Evolutionary conservation across 2,329 filamentous ascomycete genomes (phyloP), one percentile per base, ranked within the genome.

Genomic region (Lecanoromycetidae sp.): DNA sequence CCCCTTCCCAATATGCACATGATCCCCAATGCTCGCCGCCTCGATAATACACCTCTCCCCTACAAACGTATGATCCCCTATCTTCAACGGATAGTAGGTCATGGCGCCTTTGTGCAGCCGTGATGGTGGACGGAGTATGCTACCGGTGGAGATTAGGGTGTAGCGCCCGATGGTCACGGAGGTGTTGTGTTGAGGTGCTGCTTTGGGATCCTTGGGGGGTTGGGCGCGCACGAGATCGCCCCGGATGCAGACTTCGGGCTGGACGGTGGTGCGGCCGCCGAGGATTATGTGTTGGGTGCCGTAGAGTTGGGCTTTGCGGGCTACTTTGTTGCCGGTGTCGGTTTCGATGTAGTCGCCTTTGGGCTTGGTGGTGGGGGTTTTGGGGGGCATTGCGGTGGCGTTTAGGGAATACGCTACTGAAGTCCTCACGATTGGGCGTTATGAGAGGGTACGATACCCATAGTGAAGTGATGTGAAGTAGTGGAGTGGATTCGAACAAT

Each of bases 291-390:
- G 94, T 57, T 94, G 87, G 19, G 90, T 95, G 58, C 91, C 91
- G 60, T 94, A 84, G 57, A 98, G 86, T 61, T 83, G 81, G 52
- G 87, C 85, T 57, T 87, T 87, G 56, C 91, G 86, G 32, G 88
- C 90, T 59, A 98, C 91, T 70, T 96, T 96, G 76, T 98, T 98
- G 56, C 91, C 91, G 2, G 88, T 94, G 68, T 96, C 90, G 45
- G 91, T 98, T 68, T 95, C 90, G 53, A 98, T 95, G 63, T 95
- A 96, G 66, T 95, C 88, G 66, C 86, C 86, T 67, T 87, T 94
- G 8, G 77, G 74, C 42, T 80, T 72, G 61, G 88, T 84, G 57
- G 82, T 77, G 54, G 84, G 84, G 7, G 39, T 26, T 30, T 37
- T 35, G 27, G 43, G 37, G 4, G 47, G 23, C n/a, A 41, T 35